Evolutionary conservation across 192 early-diverging fungal genomes (phyloP).

Genomic region (Rhizophagus sp.): DNA sequence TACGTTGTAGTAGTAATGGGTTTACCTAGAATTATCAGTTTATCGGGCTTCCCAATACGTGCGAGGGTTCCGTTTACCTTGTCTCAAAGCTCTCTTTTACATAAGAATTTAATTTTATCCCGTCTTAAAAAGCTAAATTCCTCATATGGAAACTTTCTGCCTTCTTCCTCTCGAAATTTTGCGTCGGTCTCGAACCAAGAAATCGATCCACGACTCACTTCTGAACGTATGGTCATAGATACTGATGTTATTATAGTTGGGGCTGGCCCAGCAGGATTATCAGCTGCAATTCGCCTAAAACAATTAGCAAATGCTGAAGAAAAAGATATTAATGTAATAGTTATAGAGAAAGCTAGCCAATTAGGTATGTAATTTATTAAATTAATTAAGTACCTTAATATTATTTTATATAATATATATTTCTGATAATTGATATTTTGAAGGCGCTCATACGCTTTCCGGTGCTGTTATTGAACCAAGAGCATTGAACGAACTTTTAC

Average conservation of each 20-base stretch:
- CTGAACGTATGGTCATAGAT: conserved; percentile 76
- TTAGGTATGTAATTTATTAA: conserved; percentile 56
- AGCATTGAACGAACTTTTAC: conserved; percentile 93
- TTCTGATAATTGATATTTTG: not conserved
- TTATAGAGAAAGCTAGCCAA: conserved; percentile 94
- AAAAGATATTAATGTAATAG: conserved; percentile 84
- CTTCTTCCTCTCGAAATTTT: conserved; percentile 20
- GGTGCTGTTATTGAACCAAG: conserved; percentile 93
- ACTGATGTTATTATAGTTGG: conserved; percentile 97
- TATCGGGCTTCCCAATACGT: not conserved
- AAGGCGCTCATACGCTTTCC: conserved; percentile 91
- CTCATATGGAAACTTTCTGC: not conserved
- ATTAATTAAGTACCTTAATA: not conserved
- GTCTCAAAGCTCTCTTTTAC: not conserved
- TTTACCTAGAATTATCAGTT: not conserved
- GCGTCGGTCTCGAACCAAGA: conserved; percentile 42
- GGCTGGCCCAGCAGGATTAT: conserved; percentile 89
- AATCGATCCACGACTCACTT: conserved; percentile 52
- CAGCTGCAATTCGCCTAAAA: conserved; percentile 93
- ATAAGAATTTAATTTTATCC: not conserved
- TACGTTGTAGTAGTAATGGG: no score
- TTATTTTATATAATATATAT: not conserved
- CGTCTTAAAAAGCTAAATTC: not conserved
- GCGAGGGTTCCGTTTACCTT: not conserved
- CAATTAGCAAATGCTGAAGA: conserved; percentile 83